Conservation (phyloP, 1,284 basidiomycete genomes). For the Gymnopus androsaceus region DNA sequence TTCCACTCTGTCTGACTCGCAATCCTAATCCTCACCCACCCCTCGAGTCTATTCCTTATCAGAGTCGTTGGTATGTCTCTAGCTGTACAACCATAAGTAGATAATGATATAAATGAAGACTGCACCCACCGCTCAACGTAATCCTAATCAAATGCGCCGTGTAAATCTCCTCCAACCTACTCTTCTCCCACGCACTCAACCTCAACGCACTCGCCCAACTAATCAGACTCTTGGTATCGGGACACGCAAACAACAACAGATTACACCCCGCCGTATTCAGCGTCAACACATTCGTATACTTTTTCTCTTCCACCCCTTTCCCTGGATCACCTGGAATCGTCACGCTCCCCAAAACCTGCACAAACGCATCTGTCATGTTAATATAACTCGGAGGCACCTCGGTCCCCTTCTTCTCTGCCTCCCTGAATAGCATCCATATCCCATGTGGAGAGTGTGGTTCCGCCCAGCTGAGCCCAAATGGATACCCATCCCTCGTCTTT, state of each 20-base stretch:
- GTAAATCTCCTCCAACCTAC: conserved; percentile 95
- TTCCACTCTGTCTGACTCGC: conserved; percentile 98
- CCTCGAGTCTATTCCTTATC: conserved; percentile 79
- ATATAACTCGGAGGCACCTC: conserved; percentile 87
- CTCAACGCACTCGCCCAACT: conserved; percentile 94
- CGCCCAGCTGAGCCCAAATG: conserved; percentile 93
- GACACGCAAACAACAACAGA: conserved; percentile 86
- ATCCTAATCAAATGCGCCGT: conserved; percentile 91
- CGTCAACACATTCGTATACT: conserved; percentile 81
- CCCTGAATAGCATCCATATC: conserved; percentile 83
- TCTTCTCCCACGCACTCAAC: conserved; percentile 93
- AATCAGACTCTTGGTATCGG: conserved; percentile 66
- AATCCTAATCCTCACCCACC: conserved; percentile 89
- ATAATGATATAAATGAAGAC: background rate
- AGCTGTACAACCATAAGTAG: conserved; percentile 42
- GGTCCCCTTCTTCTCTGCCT: conserved; percentile 75
- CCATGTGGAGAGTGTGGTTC: conserved; percentile 91
- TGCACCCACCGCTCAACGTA: conserved; percentile 46
- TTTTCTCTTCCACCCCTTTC: conserved; percentile 35
- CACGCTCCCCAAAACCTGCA: conserved; percentile 74
- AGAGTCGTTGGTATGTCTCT: conserved; percentile 70
- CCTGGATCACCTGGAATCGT: conserved; percentile 38
- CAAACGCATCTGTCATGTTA: conserved; percentile 86
- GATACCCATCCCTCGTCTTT: conserved; percentile 87
- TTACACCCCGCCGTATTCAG: conserved; percentile 96